Evolutionary conservation across 305 asterid genomes (phyloP).

Genomic region (Withania somnifera): DNA sequence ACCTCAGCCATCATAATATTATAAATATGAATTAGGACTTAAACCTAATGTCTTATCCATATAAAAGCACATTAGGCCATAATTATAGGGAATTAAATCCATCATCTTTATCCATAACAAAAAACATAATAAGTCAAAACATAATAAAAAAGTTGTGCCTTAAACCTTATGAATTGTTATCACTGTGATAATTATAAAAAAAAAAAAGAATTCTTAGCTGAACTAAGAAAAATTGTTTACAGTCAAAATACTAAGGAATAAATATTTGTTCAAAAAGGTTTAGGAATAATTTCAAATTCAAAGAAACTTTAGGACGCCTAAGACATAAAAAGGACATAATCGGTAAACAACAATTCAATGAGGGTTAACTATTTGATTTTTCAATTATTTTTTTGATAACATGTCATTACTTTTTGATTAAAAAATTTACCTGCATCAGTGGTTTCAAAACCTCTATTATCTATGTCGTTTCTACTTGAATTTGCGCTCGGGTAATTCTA

Average conservation of each 20-base stretch:
- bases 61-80: too few relatives aligned
- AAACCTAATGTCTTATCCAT: too few relatives aligned
- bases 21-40: too few relatives aligned
- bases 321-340: not conserved
- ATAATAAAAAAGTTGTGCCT: too few relatives aligned
- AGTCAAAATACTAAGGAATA: not conserved
- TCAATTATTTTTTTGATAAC: not conserved
- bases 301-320: not conserved
- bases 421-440: slow-evolving; percentile 1
- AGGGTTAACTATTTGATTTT: not conserved
- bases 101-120: too few relatives aligned
- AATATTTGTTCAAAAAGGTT: not conserved
- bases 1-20: too few relatives aligned
- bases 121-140: too few relatives aligned
- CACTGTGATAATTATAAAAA: too few relatives aligned
- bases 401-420: not conserved
- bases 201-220: too few relatives aligned
- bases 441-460: slow-evolving; percentile 13
- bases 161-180: too few relatives aligned
- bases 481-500: too few relatives aligned
- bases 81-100: too few relatives aligned
- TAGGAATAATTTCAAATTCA: not conserved
- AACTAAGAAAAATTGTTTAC: slow-evolving; percentile 8
- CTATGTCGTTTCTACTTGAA: slow-evolving; percentile 21
- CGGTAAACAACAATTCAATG: not conserved